These are phyloP conservation scores for Suhomyces guaymorum DNA, from an alignment of 1,139 yeast species.

Conservation along the genomic window DNA sequence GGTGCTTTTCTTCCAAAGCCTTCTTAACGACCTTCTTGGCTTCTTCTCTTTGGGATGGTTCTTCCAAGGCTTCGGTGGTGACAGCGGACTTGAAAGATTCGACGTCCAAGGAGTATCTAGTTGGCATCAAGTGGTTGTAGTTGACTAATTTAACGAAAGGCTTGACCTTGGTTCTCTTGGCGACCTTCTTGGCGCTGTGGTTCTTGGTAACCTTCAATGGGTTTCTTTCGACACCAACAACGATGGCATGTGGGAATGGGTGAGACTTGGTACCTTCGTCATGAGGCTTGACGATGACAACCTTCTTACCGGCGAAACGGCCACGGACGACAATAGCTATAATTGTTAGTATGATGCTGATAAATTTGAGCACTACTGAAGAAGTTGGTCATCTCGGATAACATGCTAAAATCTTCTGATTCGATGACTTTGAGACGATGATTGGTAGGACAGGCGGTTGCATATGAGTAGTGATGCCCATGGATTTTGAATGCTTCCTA, in stretches of 20 bases:
- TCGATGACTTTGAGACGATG: background rate
- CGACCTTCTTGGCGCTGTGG: conserved; percentile 94
- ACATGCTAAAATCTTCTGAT: background rate
- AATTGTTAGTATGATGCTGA: conserved; percentile 43
- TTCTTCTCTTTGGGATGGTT: conserved; percentile 98
- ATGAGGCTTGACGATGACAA: conserved; percentile 97
- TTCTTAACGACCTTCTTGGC: conserved; percentile 99
- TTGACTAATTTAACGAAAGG: conserved; percentile 98
- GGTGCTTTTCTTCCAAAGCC: conserved; percentile 99
- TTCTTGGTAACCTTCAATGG: conserved; percentile 96
- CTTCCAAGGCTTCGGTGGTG: conserved; percentile 91
- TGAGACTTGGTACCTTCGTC: conserved; percentile 99
- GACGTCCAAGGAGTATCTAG: conserved; percentile 98
- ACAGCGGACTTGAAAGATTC: conserved; percentile 92
- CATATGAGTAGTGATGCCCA: no score
- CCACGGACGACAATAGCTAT: conserved; percentile 99
- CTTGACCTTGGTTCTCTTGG: conserved; percentile 98
- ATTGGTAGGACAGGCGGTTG: no score
- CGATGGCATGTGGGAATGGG: conserved; percentile 99
- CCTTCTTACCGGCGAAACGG: conserved; percentile 99
- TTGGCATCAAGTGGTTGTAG: conserved; percentile 99
- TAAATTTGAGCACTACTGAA: no score
- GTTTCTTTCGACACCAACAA: conserved; percentile 99
- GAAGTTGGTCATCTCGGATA: no score
- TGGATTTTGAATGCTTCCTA: no score